Evolutionary conservation across 1,284 basidiomycete species (phyloP).

Genomic region (Mycosarcoma mackinlayi): DNA sequence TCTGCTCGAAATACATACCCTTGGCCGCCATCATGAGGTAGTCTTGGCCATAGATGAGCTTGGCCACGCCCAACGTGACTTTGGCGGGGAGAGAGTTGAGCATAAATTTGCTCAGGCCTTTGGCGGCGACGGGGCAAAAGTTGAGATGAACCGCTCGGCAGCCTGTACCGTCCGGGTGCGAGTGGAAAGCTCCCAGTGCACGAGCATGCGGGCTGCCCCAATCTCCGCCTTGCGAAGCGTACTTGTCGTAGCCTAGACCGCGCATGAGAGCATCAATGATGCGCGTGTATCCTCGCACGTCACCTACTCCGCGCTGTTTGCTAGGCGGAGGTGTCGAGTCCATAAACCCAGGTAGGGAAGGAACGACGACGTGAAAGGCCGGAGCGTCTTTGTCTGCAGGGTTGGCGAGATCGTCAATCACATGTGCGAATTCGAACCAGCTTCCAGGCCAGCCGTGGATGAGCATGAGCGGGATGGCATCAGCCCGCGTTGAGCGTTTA

Average conservation of each 20-base stretch:
- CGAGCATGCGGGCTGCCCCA: constrained; percentile 57
- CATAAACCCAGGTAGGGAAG: constrained; percentile 59
- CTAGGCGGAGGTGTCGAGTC: constrained; percentile 52
- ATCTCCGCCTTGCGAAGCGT: constrained; percentile 60
- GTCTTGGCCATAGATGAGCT: constrained; percentile 43
- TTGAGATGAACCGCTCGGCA: constrained; percentile 61
- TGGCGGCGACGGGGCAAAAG: constrained; percentile 55
- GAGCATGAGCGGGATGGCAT: constrained; percentile 62
- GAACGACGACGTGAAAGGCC: constrained; percentile 63
- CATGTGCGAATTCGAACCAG: constrained; percentile 51
- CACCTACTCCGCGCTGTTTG: constrained; percentile 36
- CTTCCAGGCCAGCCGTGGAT: constrained; percentile 63
- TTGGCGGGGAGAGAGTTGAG: constrained; percentile 28
- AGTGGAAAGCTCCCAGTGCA: constrained; percentile 41
- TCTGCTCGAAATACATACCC: constrained; percentile 36
- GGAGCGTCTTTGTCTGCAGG: constrained; percentile 34
- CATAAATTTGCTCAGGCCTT: constrained; percentile 45
- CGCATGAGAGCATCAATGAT: constrained; percentile 59
- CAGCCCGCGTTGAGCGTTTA: constrained; percentile 33
- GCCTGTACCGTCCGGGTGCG: constrained; percentile 48
- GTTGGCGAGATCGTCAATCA: constrained; percentile 45
- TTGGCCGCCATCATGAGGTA: constrained; percentile 36
- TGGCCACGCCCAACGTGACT: constrained; percentile 38
- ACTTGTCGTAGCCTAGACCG: constrained; percentile 49
- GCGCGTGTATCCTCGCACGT: constrained; percentile 48